Evolutionary conservation across 345 rosid species (phyloP).

Genomic region (Salix udensis): DNA sequence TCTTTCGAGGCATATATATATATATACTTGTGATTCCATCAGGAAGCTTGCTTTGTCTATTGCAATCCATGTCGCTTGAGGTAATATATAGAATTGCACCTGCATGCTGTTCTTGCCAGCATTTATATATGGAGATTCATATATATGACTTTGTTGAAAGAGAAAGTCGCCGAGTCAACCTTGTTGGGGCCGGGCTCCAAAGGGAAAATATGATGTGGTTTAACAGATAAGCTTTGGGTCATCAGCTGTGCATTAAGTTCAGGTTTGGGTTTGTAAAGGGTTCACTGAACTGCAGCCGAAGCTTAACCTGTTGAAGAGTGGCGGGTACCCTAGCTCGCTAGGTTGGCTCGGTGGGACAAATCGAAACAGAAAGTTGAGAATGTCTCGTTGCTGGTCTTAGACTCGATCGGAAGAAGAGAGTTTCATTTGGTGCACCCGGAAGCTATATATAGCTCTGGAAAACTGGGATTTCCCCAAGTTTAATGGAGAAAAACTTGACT

Average conservation of each 20-base stretch:
- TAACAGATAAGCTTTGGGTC: slow-evolving; percentile 3
- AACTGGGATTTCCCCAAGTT: too few relatives aligned
- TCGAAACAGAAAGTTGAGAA: slow-evolving; percentile 5
- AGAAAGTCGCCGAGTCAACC: not conserved
- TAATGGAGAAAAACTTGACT: too few relatives aligned
- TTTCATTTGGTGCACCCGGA: not conserved
- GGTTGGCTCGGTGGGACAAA: slow-evolving; percentile 35
- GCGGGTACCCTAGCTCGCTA: slow-evolving; percentile 29
- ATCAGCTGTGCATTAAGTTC: slow-evolving; percentile 38
- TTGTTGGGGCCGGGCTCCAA: too few relatives aligned
- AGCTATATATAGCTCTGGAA: too few relatives aligned
- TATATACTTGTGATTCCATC: not conserved
- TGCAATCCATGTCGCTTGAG: slow-evolving; percentile 34
- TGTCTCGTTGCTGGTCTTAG: slow-evolving; percentile 21
- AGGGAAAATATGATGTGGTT: not conserved
- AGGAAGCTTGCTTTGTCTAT: slow-evolving; percentile 7
- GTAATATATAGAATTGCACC: slow-evolving; percentile 37
- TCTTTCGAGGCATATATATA: not conserved
- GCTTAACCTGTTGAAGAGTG: slow-evolving; percentile 7
- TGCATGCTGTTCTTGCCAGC: slow-evolving; percentile 34
- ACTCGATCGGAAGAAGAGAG: slow-evolving; percentile 22
- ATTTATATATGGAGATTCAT: too few relatives aligned
- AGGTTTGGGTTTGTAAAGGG: slow-evolving; percentile 52
- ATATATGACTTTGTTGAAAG: slow-evolving; percentile 26
- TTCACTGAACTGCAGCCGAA: slow-evolving; percentile 25